phyloP scores from a whole-genome alignment of 257 asterid genomes.

The Solanum chaucha region DNA sequence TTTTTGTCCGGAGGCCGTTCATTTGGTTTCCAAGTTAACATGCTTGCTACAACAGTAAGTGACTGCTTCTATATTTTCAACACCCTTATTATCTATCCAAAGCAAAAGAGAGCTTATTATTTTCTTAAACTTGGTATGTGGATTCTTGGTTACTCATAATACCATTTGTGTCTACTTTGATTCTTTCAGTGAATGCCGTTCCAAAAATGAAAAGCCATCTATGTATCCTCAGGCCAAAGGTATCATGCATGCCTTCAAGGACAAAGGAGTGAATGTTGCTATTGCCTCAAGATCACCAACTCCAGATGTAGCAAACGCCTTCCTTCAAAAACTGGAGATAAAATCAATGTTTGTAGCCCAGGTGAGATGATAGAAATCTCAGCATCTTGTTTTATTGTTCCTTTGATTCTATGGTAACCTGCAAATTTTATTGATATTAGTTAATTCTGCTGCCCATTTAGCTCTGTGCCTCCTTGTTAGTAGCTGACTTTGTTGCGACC shows the following conservation, averaged over 20 bases:
- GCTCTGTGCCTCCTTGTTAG: background rate
- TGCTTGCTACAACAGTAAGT: background rate
- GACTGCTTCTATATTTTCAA: background rate
- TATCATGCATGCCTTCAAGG: conserved; percentile 28
- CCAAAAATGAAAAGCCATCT: conserved; percentile 26
- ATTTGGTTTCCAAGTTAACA: background rate
- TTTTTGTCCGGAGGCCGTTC: background rate
- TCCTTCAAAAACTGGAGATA: conserved; percentile 62
- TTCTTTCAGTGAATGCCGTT: conserved; percentile 54
- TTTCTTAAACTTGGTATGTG: conserved; percentile 1
- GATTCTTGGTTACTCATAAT: background rate
- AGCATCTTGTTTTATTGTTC: background rate
- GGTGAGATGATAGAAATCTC: conserved; percentile 26
- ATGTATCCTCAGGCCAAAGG: conserved; percentile 33
- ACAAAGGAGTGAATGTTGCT: conserved; percentile 27
- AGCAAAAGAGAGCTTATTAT: background rate
- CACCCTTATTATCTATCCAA: background rate
- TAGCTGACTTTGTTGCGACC: background rate
- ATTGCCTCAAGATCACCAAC: conserved; percentile 50
- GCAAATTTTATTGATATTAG: background rate
- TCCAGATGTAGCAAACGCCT: conserved; percentile 70
- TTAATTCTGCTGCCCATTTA: background rate
- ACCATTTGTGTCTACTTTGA: background rate
- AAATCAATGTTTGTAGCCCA: conserved; percentile 74
- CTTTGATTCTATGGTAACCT: background rate